These are phyloP conservation scores for Metschnikowia arizonensis DNA, from an alignment of 805 yeast genomes.

Conservation along the genomic window DNA sequence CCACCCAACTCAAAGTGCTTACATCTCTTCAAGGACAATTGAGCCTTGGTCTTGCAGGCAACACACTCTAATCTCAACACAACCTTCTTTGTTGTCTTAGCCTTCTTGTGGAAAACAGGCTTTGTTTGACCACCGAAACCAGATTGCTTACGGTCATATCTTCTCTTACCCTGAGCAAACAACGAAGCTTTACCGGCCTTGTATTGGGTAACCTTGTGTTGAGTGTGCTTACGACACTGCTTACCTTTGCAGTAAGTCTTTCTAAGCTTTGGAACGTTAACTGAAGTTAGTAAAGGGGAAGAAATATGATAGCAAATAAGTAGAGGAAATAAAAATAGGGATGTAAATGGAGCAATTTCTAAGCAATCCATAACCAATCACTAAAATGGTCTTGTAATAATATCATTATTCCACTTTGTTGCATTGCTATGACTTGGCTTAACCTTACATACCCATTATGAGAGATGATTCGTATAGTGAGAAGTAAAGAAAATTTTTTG, in stretches of 20 bases:
- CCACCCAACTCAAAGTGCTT: conserved; percentile 99
- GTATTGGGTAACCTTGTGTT: conserved; percentile 99
- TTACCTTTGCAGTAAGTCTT: conserved; percentile 99
- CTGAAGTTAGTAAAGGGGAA: conserved; percentile 46
- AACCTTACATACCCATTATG: conserved; percentile 20
- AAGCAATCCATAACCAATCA: too few species aligned
- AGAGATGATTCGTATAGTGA: conserved; percentile 16
- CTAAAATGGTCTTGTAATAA: too few species aligned
- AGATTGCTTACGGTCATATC: conserved; percentile 99
- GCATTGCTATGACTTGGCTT: too few species aligned
- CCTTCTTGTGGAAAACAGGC: conserved; percentile 99
- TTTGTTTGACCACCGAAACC: conserved; percentile 99
- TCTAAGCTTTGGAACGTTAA: conserved; percentile 99
- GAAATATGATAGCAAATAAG: too few species aligned
- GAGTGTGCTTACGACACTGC: conserved; percentile 98
- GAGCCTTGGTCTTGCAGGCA: conserved; percentile 97
- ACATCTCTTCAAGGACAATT: conserved; percentile 97
- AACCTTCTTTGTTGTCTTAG: conserved; percentile 99
- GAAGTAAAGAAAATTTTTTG: conserved; percentile 19
- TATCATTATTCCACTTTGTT: too few species aligned
- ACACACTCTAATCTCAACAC: conserved; percentile 99
- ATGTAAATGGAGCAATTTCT: too few species aligned
- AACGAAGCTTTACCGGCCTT: conserved; percentile 99
- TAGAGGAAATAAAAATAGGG: too few species aligned
- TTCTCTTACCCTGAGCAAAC: conserved; percentile 99